A percentile compares a stretch with the other conserved stretches of the same genome.
These are phyloP conservation scores for Carex myosuroides DNA, from an alignment of 176 grass and related monocot genomes.

Conservation along the genomic window DNA sequence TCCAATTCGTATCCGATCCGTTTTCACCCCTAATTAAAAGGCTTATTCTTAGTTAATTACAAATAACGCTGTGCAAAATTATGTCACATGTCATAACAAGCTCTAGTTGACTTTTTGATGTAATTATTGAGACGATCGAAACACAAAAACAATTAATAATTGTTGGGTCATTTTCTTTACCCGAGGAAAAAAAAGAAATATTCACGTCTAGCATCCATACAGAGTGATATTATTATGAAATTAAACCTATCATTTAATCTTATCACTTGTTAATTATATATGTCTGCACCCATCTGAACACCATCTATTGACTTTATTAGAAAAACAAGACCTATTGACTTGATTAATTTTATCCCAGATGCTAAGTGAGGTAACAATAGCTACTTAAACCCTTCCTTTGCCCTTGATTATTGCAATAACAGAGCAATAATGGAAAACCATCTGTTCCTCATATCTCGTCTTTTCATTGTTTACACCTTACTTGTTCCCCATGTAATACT, in stretches of 20 bases:
- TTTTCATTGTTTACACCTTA: neutral
- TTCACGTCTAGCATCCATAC: no score
- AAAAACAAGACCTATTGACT: neutral
- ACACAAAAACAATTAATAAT: neutral
- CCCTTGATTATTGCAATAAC: neutral
- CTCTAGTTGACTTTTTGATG: neutral
- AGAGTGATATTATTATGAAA: neutral
- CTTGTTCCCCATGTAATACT: neutral
- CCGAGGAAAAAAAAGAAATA: neutral
- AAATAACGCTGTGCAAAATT: neutral
- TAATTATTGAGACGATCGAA: neutral
- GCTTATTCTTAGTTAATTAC: no score
- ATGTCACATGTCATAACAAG: neutral
- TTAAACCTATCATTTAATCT: neutral
- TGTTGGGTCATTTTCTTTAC: neutral
- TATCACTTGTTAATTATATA: no score
- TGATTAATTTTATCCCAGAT: neutral
- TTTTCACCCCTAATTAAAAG: no score
- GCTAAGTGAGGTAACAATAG: neutral
- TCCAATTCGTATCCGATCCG: no score
- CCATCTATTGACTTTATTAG: no score
- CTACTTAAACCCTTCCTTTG: neutral
- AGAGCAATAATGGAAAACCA: neutral
- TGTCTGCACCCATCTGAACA: neutral
- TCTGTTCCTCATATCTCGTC: neutral